Conservation (phyloP, 139 green algal genomes). For the Pseudopediastrum boryanum region DNA sequence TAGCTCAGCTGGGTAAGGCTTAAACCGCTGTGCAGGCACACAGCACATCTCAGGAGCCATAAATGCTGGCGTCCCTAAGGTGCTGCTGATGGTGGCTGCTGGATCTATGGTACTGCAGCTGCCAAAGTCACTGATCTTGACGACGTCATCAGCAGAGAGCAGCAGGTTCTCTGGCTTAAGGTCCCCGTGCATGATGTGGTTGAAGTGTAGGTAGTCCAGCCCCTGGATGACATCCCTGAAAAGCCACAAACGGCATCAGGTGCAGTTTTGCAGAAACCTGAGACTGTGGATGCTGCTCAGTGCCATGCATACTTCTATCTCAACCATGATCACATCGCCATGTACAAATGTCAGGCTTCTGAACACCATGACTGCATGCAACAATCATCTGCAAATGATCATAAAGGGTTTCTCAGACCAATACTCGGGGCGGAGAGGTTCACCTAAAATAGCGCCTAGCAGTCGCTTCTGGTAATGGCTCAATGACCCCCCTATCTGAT, state of each 20-base stretch:
- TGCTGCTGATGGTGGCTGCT: conserved; percentile 24
- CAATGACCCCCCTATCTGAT: neutral
- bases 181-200: conserved; percentile 53
- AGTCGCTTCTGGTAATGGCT: conserved; percentile 23
- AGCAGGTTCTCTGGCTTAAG: conserved; percentile 64
- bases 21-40: conserved; percentile 26
- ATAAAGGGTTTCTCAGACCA: no score
- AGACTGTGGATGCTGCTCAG: neutral
- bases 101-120: neutral
- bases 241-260: conserved; percentile 4
- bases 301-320: neutral
- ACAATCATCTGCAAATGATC: neutral
- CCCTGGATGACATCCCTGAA: conserved; percentile 46
- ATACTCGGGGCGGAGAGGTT: no score
- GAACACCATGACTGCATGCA: neutral
- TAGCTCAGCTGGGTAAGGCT: conserved; percentile 63
- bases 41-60: conserved; percentile 58
- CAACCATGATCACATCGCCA: neutral
- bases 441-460: conserved; percentile 36
- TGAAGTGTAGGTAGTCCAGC: conserved; percentile 48
- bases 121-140: conserved; percentile 61
- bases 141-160: conserved; percentile 37
- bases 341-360: neutral
- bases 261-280: conserved; percentile 11
- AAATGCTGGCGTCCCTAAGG: conserved; percentile 53